Evolutionary conservation across 179 eudicot genomes (phyloP).

Genomic region (Camellia oleifera): DNA sequence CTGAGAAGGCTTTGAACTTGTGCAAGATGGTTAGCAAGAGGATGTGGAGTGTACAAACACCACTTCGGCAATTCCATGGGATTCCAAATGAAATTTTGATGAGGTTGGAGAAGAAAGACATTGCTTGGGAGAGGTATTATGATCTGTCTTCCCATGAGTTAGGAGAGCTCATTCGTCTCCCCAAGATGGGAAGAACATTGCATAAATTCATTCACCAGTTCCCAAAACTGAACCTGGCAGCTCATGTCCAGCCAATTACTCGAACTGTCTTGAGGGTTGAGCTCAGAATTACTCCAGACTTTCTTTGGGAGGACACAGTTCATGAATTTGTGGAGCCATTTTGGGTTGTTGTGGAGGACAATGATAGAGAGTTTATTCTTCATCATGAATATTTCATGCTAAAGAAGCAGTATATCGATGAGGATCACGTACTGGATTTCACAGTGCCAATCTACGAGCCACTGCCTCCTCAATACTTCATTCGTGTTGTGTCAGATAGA

Average conservation of each 20-base stretch:
- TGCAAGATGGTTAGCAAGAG: constrained; percentile 92
- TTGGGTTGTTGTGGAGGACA: constrained; percentile 97
- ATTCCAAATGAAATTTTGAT: constrained; percentile 57
- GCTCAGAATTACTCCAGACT: constrained; percentile 87
- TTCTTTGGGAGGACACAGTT: constrained; percentile 91
- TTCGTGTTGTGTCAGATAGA: constrained; percentile 84
- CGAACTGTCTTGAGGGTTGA: constrained; percentile 87
- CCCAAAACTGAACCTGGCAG: constrained; percentile 87
- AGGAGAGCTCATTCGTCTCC: constrained; percentile 78
- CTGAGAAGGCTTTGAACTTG: constrained; percentile 84
- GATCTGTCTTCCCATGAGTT: constrained; percentile 89
- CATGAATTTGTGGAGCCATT: constrained; percentile 97
- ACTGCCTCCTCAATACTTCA: constrained; percentile 91
- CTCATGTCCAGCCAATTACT: constrained; percentile 96
- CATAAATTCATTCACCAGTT: constrained; percentile 89
- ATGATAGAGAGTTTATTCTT: constrained; percentile 88
- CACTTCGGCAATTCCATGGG: constrained; percentile 85
- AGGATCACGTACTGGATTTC: constrained; percentile 81
- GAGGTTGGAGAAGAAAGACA: constrained; percentile 91
- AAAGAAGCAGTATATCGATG: constrained; percentile 86
- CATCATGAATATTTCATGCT: constrained; percentile 91
- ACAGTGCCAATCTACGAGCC: constrained; percentile 92
- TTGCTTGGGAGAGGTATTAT: constrained; percentile 94
- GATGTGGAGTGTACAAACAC: constrained; percentile 95
- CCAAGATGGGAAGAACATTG: constrained; percentile 81